phyloP scores from a whole-genome alignment of 2,329 filamentous ascomycete genomes.

The Colletotrichum truncatum region DNA sequence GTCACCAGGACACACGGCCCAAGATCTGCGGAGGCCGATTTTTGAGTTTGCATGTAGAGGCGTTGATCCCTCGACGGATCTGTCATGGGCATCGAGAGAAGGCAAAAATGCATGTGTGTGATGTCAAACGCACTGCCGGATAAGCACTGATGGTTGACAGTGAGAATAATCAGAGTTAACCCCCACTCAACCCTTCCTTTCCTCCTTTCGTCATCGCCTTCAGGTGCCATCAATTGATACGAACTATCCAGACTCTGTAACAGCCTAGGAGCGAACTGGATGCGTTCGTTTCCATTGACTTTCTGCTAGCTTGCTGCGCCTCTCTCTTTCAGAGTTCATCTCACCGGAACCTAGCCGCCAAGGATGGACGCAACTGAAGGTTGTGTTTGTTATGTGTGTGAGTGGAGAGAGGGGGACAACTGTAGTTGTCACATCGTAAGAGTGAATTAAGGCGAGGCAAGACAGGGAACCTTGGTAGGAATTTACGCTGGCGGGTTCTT shows the following conservation, averaged over 20 bases:
- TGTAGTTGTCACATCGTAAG: neutral
- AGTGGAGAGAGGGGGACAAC: neutral
- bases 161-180: neutral
- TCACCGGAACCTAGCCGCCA: constrained; percentile 17
- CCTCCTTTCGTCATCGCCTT: neutral
- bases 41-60: neutral
- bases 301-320: constrained; percentile 17
- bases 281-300: constrained; percentile 27
- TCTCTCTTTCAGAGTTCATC: constrained; percentile 22
- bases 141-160: neutral
- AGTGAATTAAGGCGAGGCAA: neutral
- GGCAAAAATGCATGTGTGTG: neutral
- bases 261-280: constrained; percentile 23
- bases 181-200: neutral
- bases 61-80: neutral
- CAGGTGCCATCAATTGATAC: constrained; percentile 17
- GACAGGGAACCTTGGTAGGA: neutral
- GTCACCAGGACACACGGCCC: constrained; percentile 15
- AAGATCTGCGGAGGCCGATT: constrained; percentile 1
- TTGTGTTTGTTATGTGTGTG: too few relatives aligned
- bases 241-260: constrained; percentile 27
- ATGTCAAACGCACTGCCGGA: too few relatives aligned
- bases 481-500: too few relatives aligned
- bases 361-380: too few relatives aligned
- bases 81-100: neutral